phyloP scores from a whole-genome alignment of 2,329 filamentous ascomycete species.

The Cytospora piceae region DNA sequence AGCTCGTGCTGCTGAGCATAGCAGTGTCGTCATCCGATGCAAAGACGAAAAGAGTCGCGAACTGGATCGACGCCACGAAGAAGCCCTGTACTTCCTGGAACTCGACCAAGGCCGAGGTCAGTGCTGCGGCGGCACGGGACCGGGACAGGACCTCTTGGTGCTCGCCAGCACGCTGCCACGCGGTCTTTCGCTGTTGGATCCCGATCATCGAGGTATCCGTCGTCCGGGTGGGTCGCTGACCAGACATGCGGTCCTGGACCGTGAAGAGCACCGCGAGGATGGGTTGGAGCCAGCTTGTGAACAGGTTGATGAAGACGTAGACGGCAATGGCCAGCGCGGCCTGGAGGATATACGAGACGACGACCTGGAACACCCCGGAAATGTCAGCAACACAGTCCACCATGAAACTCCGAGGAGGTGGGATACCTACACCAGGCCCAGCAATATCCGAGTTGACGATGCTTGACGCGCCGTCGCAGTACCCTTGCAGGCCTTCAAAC shows the following conservation, averaged over 20 bases:
- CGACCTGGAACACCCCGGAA: slow-evolving; percentile 11
- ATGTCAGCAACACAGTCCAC: not conserved
- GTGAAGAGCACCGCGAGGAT: slow-evolving; percentile 24
- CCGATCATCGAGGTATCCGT: not conserved
- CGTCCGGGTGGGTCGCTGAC: not conserved
- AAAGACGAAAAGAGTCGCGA: slow-evolving; percentile 33
- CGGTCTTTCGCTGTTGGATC: not conserved
- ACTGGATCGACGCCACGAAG: slow-evolving; percentile 34
- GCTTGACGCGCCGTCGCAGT: slow-evolving; percentile 21
- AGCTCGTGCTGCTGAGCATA: slow-evolving; percentile 27
- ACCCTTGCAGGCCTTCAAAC: slow-evolving; percentile 14
- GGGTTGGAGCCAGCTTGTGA: slow-evolving; percentile 21
- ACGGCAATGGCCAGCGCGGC: slow-evolving; percentile 25
- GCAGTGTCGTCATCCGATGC: slow-evolving; percentile 26
- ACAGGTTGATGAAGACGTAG: slow-evolving; percentile 26
- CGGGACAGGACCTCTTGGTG: slow-evolving; percentile 25
- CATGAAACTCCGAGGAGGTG: not conserved
- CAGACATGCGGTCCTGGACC: slow-evolving; percentile 16
- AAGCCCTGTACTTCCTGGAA: slow-evolving; percentile 36
- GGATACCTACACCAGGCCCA: slow-evolving; percentile 23
- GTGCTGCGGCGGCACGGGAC: slow-evolving; percentile 29
- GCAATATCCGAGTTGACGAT: slow-evolving; percentile 27
- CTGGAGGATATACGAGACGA: slow-evolving; percentile 28
- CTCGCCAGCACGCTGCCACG: slow-evolving; percentile 23
- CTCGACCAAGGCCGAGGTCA: slow-evolving; percentile 33